Evolutionary conservation across 768 basidiomycete species (phyloP).

Genomic region (Fomitopsis pulvina): DNA sequence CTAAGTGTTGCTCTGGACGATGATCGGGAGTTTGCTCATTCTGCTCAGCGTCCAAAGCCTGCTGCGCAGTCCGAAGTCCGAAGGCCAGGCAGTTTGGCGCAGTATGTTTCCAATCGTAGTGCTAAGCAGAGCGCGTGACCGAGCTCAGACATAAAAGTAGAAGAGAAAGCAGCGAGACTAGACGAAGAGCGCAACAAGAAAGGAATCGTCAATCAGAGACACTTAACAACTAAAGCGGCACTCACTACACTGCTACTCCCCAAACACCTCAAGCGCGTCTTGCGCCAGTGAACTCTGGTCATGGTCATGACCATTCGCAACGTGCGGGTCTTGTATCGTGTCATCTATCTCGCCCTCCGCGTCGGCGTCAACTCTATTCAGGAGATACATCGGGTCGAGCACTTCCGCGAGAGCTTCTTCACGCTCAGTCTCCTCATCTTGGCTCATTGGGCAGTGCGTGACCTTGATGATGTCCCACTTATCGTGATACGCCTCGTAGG

Average conservation of each 20-base stretch:
- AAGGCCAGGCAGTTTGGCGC: no score
- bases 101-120: no score
- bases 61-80: no score
- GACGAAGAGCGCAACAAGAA: no score
- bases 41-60: no score
- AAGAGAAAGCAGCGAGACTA: no score
- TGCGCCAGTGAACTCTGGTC: slow-evolving; percentile 3
- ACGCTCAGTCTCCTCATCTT: slow-evolving; percentile 74
- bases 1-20: no score
- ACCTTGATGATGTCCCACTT: slow-evolving; percentile 81
- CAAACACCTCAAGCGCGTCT: slow-evolving; percentile 17
- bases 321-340: neutral
- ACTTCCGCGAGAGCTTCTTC: slow-evolving; percentile 75
- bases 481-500: slow-evolving; percentile 65
- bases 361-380: slow-evolving; percentile 36
- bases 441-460: slow-evolving; percentile 61
- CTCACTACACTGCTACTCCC: slow-evolving; percentile 7
- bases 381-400: slow-evolving; percentile 55
- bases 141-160: no score
- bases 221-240: neutral
- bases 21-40: no score
- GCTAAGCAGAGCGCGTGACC: no score
- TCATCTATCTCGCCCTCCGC: slow-evolving; percentile 37
- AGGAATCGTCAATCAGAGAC: no score
- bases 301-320: slow-evolving; percentile 4